Evolutionary conservation across 768 basidiomycete genomes (phyloP).

Genomic region (Hypholoma fasciculare): DNA sequence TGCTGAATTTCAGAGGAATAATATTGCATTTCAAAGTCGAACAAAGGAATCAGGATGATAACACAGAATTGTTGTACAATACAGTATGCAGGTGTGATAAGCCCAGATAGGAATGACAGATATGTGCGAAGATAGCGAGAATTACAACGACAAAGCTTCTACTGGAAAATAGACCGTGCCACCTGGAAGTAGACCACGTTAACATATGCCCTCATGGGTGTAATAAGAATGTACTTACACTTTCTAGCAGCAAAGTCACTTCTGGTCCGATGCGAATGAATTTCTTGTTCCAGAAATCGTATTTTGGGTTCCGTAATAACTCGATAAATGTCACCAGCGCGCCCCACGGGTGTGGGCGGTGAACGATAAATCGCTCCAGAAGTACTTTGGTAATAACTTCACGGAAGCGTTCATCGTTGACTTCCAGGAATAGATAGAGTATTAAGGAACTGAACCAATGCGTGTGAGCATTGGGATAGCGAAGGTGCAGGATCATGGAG

Average conservation of each 20-base stretch:
- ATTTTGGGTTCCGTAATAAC: conserved; percentile 85
- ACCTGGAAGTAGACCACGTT: conserved; percentile 44
- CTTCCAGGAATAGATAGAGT: conserved; percentile 82
- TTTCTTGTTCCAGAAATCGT: conserved; percentile 89
- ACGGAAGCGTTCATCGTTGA: conserved; percentile 73
- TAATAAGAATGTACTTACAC: conserved; percentile 49
- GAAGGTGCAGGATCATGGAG: conserved; percentile 91
- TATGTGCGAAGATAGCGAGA: conserved; percentile 82
- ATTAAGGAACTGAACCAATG: conserved; percentile 96
- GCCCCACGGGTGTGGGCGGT: conserved; percentile 97
- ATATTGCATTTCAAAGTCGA: not conserved
- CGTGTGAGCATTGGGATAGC: conserved; percentile 98
- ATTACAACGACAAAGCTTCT: conserved; percentile 66
- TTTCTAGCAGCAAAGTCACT: conserved; percentile 82
- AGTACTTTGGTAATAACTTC: conserved; percentile 89
- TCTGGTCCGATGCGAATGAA: conserved; percentile 86
- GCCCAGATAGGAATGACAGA: conserved; percentile 68
- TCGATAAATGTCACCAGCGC: conserved; percentile 93
- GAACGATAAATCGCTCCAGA: conserved; percentile 90
- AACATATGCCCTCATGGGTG: conserved; percentile 1
- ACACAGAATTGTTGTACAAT: conserved; percentile 74
- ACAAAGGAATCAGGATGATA: conserved; percentile 29
- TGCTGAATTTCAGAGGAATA: too few relatives aligned
- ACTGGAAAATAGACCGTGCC: conserved; percentile 76
- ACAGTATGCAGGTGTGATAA: conserved; percentile 71